Base-by-base conservation (phyloP, 768 basidiomycete genomes). In the Dacryopinax spathularia region DNA sequence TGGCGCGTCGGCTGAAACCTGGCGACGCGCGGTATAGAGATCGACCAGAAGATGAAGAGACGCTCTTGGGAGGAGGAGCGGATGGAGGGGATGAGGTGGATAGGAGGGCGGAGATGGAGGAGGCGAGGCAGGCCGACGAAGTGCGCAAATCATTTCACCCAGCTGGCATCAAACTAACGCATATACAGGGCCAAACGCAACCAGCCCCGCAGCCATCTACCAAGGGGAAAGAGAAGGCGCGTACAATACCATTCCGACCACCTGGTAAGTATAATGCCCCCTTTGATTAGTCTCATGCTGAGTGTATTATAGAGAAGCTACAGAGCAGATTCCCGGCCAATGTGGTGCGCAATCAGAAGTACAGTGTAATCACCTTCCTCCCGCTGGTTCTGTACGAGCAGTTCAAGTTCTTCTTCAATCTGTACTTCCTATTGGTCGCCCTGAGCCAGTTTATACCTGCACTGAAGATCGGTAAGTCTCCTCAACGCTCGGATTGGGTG, bases 321-420 rank as follows among this genome's bases (percentile, higher is more conserved):
- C 87, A 85, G 68, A 80, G 79, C 33, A 79, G 78, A 67, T 91
- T 83, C 67, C 86, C 95, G 18, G 81, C 93, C 33, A 99, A 99
- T 75, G 86, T 87, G 59, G 90, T 96, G 63, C 86, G 90, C 69
- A 99, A 99, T 70, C 95, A 98, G 75, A 99, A 99, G 78, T 98
- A 98, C 80, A 95, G 94, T 72, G 79, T 89, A 62, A 82, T 91
- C 76, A 92, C 90, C n/a, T 99, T 99, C 79, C 82, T 99, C 10
- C 96, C 96, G 2, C 83, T 97, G 67, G 94, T 98, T 44, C 84
- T 98, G 73, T 98, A 97, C 74, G 94, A 98, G 73, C 95, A 98
- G 73, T 99, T 98, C 86, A 98, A 97, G 75, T 97, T 95, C 80
- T 99, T 99, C 79, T 98, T 96, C 84, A 99, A 98, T 72, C 81